A percentile compares a stretch with the other conserved stretches of the same genome.
Conservation (phyloP, 192 early-diverging fungal species). For the Thoreauomyces humboldtii region DNA sequence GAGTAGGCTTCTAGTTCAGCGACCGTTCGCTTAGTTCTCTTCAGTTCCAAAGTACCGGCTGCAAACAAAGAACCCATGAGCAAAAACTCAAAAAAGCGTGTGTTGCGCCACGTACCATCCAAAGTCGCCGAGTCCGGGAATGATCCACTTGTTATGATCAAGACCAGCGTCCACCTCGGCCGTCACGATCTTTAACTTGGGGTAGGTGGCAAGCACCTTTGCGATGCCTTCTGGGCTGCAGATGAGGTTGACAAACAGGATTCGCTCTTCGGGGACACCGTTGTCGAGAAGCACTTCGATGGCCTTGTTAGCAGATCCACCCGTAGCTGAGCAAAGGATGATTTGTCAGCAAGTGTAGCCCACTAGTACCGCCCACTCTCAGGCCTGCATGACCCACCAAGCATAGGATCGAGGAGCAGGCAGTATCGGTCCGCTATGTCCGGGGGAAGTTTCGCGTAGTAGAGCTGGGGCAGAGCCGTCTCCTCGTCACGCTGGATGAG, state of each 20-base stretch:
- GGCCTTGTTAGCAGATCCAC: conserved; percentile 90
- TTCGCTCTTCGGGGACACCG: conserved; percentile 79
- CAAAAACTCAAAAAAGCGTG: neutral
- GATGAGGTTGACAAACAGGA: conserved; percentile 88
- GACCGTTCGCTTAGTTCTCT: conserved; percentile 8
- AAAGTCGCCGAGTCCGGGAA: conserved; percentile 91
- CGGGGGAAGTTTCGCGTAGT: conserved; percentile 88
- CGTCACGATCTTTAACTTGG: conserved; percentile 82
- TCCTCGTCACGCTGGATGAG: conserved; percentile 94
- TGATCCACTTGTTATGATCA: conserved; percentile 80
- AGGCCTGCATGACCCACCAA: conserved; percentile 50
- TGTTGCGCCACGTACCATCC: conserved; percentile 54
- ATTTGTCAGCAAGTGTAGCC: neutral
- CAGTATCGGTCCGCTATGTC: conserved; percentile 76
- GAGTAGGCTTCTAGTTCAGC: too few species aligned
- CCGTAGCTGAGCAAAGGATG: conserved; percentile 67
- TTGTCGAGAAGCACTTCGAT: conserved; percentile 83
- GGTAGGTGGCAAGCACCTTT: conserved; percentile 67
- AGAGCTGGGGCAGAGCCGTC: conserved; percentile 82
- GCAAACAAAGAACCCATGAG: conserved; percentile 3
- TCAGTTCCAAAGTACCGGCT: conserved; percentile 77
- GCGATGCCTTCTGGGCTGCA: conserved; percentile 80
- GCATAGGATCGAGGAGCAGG: conserved; percentile 91
- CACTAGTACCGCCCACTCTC: neutral
- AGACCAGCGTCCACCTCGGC: conserved; percentile 82